Evolutionary conservation across 129 eudicot genomes (phyloP), one percentile per base, ranked within the genome.

Genomic region (Mikania micrantha): DNA sequence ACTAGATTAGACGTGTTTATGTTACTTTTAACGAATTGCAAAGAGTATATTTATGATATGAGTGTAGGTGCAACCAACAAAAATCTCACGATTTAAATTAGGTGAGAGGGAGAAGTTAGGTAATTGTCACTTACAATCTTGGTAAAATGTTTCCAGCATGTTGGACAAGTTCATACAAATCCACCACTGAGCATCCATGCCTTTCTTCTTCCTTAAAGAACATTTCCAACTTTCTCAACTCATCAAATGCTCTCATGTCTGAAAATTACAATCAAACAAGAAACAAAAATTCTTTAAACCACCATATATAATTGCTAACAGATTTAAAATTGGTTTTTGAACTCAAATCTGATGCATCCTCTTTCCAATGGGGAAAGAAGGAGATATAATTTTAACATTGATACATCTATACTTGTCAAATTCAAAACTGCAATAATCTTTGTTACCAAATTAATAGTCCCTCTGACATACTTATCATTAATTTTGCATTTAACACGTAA

Each of bases 171-270:
- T 93, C 96, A 76, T 93, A 93, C 42, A 93, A 74, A 70, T 93
- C 99, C 70, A 83, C 68, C 8, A 93, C 90, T 27, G 96, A 77
- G 79, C 96, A 90, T 17, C 99, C 99, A 60, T 93, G 99, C 20
- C 88, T 84, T 27, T 87, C 95, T 76, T 93, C 99, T 6, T 93
- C 96, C 77, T 74, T 83, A 63, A 93, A 93, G 81, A 88, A 93
- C 76, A 93, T 67, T 59, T 89, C 99, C 77, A 93, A 69, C 78
- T 73, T 86, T 65, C 93, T 83, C 77, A 93, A 73, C 67, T 93
- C 99, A 80, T 93, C 99, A 49, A 93, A 93, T 2, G 90, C 99
- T 36, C 99, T 87, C 99, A 93, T 93, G 75, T 93, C 99, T 93
- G 64, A 29, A 60, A 59, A 25, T n/a, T 67, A 15, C 73, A 83